phyloP scores from a whole-genome alignment of 2,329 filamentous ascomycete genomes.

The Phyllosticta citriasiana region DNA sequence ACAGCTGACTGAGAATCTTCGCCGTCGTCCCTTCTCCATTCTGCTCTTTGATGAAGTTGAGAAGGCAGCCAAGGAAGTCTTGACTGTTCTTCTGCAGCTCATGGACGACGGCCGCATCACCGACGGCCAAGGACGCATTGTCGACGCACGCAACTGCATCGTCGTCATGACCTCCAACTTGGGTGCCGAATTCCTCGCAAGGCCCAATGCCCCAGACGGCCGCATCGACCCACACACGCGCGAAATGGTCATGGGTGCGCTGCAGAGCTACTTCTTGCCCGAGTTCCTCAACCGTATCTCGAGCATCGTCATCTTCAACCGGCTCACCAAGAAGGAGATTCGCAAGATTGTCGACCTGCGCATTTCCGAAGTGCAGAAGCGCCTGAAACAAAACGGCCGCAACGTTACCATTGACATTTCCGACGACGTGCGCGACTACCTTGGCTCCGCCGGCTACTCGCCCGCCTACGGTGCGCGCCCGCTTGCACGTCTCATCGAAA shows the following conservation, averaged over 20 bases:
- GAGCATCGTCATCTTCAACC: constrained; percentile 96
- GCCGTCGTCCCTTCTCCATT: constrained; percentile 93
- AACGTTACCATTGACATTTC: constrained; percentile 78
- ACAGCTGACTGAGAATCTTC: constrained; percentile 88
- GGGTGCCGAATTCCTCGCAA: constrained; percentile 84
- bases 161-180: constrained; percentile 99
- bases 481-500: constrained; percentile 82
- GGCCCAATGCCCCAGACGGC: constrained; percentile 67
- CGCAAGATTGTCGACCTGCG: constrained; percentile 92
- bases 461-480: constrained; percentile 91
- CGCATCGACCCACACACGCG: constrained; percentile 75
- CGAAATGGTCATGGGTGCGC: constrained; percentile 80
- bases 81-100: constrained; percentile 95
- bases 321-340: constrained; percentile 80
- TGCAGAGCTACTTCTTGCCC: constrained; percentile 93
- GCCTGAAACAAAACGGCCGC: constrained; percentile 72
- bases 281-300: constrained; percentile 98
- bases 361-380: constrained; percentile 79
- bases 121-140: constrained; percentile 87
- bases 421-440: constrained; percentile 81
- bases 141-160: constrained; percentile 96
- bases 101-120: constrained; percentile 99
- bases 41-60: constrained; percentile 96
- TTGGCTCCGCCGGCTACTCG: constrained; percentile 84
- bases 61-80: constrained; percentile 94